Conservation (phyloP, 1,139 yeast species). For the Blastobotrys raffinosifermentans region DNA sequence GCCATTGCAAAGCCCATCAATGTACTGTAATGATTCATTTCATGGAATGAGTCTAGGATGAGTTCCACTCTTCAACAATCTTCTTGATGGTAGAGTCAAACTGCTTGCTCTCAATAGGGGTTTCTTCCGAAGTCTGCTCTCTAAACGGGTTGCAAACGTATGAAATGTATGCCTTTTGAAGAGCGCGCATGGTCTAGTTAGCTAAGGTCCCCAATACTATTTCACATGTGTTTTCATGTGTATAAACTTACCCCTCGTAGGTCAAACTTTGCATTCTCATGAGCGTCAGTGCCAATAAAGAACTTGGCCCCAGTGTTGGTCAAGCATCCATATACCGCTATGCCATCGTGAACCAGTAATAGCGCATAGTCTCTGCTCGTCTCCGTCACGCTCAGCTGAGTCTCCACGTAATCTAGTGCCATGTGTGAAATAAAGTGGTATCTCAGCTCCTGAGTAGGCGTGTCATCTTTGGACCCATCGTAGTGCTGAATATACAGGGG, state of each 20-base stretch:
- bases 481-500: constrained; percentile 27
- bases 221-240: background rate
- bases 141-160: constrained; percentile 38
- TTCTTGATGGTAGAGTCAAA: constrained; percentile 26
- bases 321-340: constrained; percentile 38
- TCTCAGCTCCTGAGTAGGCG: constrained; percentile 14
- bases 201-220: background rate
- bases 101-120: constrained; percentile 23
- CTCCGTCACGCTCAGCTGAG: constrained; percentile 24
- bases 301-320: constrained; percentile 37
- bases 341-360: constrained; percentile 37
- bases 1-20: too few species aligned
- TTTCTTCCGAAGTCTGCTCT: constrained; percentile 21
- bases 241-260: constrained; percentile 21
- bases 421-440: constrained; percentile 39
- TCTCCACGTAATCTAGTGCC: constrained; percentile 37
- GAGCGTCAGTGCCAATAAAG: constrained; percentile 34
- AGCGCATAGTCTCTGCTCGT: constrained; percentile 30
- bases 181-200: constrained; percentile 27
- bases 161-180: constrained; percentile 33
- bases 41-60: constrained; percentile 12
- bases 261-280: constrained; percentile 25
- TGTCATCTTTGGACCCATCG: constrained; percentile 9
- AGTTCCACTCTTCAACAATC: constrained; percentile 23
- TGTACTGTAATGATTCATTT: too few species aligned